phyloP scores from a whole-genome alignment of 2,329 filamentous ascomycete species.

The Pyrenochaeta sp. region DNA sequence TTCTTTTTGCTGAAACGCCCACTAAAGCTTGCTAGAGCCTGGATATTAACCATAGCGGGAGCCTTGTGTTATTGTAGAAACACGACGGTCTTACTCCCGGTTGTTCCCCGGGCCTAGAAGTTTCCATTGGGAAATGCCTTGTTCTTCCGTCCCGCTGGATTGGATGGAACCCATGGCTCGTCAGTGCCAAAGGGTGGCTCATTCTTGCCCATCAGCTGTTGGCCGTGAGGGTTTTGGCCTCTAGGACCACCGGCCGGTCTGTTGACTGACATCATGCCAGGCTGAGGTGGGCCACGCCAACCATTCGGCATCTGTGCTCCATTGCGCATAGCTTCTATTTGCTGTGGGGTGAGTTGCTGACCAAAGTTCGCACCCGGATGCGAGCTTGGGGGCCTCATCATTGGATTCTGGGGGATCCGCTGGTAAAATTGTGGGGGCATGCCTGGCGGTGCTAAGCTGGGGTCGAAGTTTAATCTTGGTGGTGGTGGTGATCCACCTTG shows the following conservation, averaged over 20 bases:
- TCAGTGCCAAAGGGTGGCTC: slow-evolving; percentile 51
- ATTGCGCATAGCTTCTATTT: slow-evolving; percentile 56
- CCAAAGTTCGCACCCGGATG: slow-evolving; percentile 64
- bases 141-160: too few species aligned
- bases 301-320: slow-evolving; percentile 48
- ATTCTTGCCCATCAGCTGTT: slow-evolving; percentile 45
- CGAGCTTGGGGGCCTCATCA: slow-evolving; percentile 64
- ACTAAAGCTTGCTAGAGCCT: too few species aligned
- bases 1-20: too few species aligned
- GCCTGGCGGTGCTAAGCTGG: slow-evolving; percentile 57
- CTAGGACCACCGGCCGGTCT: slow-evolving; percentile 60
- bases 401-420: slow-evolving; percentile 43
- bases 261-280: slow-evolving; percentile 65
- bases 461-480: slow-evolving; percentile 61
- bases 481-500: slow-evolving; percentile 67
- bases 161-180: too few species aligned
- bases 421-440: slow-evolving; percentile 50
- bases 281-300: slow-evolving; percentile 46
- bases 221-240: slow-evolving; percentile 67
- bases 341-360: slow-evolving; percentile 67
- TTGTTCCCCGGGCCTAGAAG: too few species aligned
- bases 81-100: too few species aligned
- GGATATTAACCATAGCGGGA: too few species aligned
- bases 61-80: too few species aligned
- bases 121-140: too few species aligned